Evolutionary conservation across 2,329 filamentous ascomycete genomes (phyloP).

Genomic region (Berkeleyomyces rouxiae): DNA sequence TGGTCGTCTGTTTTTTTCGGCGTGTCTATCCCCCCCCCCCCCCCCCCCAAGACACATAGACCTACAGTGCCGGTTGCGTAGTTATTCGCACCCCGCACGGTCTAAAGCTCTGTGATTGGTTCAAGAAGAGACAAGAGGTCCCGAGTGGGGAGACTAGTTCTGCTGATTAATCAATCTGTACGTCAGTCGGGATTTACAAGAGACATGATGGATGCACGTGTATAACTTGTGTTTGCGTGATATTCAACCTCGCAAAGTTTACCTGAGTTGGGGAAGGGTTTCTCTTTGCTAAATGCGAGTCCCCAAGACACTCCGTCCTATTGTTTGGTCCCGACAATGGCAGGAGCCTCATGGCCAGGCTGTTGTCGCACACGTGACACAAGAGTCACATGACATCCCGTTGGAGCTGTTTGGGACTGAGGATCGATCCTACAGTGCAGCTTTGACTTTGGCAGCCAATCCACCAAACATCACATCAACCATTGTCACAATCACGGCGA

Average conservation of each 20-base stretch:
- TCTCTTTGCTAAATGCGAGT: too few relatives aligned
- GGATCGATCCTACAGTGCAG: background rate
- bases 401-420: background rate
- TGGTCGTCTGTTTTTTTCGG: background rate
- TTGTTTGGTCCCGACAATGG: too few relatives aligned
- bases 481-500: background rate
- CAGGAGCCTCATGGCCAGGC: too few relatives aligned
- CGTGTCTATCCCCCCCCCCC: background rate
- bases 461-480: too few relatives aligned
- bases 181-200: background rate
- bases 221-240: too few relatives aligned
- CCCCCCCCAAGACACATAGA: background rate
- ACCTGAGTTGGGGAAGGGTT: too few relatives aligned
- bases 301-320: too few relatives aligned
- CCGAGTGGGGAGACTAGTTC: slow-evolving; percentile 4
- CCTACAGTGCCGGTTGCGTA: background rate
- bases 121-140: slow-evolving; percentile 6
- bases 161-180: slow-evolving; percentile 1
- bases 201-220: too few relatives aligned
- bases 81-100: slow-evolving; percentile 8
- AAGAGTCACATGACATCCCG: background rate
- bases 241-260: too few relatives aligned
- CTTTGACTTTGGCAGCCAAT: background rate
- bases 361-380: background rate
- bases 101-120: slow-evolving; percentile 3